Evolutionary conservation across 208 protist genomes (phyloP).

Genomic region (Acanthamoeba culbertsoni): DNA sequence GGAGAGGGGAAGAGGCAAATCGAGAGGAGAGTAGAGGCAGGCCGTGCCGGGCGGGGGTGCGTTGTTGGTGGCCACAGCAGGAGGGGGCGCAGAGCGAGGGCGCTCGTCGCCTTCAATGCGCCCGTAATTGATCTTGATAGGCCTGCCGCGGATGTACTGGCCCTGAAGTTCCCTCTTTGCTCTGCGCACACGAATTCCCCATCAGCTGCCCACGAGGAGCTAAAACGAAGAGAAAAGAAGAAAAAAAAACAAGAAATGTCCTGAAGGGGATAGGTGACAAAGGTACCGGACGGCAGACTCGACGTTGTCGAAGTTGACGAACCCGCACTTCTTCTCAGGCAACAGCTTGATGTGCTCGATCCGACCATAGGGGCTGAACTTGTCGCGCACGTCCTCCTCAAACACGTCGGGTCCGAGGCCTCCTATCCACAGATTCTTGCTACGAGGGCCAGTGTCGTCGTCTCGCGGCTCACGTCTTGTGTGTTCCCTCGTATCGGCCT

Average conservation of each 20-base stretch:
- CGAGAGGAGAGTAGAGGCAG: background rate
- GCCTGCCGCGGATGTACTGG: conserved; percentile 9
- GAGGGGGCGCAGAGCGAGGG: background rate
- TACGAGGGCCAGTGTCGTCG: conserved; percentile 35
- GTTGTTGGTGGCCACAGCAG: background rate
- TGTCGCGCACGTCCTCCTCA: conserved; percentile 58
- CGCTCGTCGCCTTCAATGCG: conserved; percentile 28
- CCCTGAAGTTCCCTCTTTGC: conserved; percentile 22
- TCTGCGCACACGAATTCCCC: background rate
- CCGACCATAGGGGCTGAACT: conserved; percentile 48
- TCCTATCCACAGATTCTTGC: conserved; percentile 61
- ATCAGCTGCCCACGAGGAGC: no score
- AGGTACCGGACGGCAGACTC: conserved; percentile 23
- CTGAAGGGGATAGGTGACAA: background rate
- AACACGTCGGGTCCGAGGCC: background rate
- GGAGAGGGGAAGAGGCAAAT: background rate
- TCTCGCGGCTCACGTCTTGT: background rate
- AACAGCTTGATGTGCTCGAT: conserved; percentile 63
- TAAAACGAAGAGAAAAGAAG: no score
- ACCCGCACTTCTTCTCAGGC: conserved; percentile 58
- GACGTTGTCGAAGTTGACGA: conserved; percentile 62
- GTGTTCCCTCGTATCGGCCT: background rate
- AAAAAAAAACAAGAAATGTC: background rate
- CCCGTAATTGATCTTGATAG: conserved; percentile 51
- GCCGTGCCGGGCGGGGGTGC: background rate